Conservation (phyloP, 2,329 filamentous ascomycete species). For the Verticillium longisporum region DNA sequence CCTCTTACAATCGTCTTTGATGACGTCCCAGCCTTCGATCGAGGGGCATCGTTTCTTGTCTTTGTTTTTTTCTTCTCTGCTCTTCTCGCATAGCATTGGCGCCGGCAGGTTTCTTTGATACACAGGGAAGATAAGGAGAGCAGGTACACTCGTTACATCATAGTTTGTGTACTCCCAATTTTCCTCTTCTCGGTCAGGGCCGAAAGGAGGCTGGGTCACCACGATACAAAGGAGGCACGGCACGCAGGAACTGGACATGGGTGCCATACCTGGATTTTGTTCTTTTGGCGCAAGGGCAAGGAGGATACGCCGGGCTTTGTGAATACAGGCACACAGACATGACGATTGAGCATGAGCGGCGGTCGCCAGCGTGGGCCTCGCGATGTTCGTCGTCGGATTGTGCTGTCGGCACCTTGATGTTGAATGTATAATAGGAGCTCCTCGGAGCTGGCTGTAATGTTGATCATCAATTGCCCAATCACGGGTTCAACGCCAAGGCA, state of each 20-base stretch:
- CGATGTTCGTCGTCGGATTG: background rate
- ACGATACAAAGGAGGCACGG: background rate
- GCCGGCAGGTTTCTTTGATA: background rate
- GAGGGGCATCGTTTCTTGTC: background rate
- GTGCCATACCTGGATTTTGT: background rate
- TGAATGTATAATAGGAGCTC: background rate
- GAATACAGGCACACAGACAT: background rate
- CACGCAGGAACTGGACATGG: background rate
- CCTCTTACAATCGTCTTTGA: no score
- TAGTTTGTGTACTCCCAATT: background rate
- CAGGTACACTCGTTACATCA: background rate
- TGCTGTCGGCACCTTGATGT: background rate
- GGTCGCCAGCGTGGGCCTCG: background rate
- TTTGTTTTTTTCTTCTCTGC: background rate
- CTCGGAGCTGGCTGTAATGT: background rate
- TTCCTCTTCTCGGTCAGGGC: no score
- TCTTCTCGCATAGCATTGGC: constrained; percentile 10
- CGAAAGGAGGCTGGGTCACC: background rate
- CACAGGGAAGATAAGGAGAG: background rate
- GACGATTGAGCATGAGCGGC: background rate
- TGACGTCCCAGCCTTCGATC: background rate
- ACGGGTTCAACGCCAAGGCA: background rate
- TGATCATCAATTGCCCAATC: background rate
- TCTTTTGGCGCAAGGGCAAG: background rate
- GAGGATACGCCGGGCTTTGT: background rate